Evolutionary conservation across 2,329 filamentous ascomycete species (phyloP), one percentile per base, ranked within the genome.

Genomic region (Venturia oleaginea): DNA sequence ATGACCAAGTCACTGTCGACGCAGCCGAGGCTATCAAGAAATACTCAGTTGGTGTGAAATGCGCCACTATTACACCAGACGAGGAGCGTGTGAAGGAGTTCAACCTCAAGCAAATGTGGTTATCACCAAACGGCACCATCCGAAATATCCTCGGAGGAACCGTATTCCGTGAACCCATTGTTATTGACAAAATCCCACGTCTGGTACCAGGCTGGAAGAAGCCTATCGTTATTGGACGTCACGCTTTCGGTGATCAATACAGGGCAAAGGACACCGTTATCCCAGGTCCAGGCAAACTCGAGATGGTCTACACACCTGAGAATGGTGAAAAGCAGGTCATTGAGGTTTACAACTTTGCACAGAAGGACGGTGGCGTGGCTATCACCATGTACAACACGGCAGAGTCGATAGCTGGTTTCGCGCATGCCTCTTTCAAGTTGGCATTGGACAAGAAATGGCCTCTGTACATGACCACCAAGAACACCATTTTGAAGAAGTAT

Each of bases 391-490:
- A 97, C 84, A 99, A 99, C 85, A 97, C 94, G 32, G 88, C 94
- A 73, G 94, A 97, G 76, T 94, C 90, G 74, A 99, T 99, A 77
- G 81, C 83, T 64, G 94, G 94, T 67, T 99, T 99, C 73, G 94
- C 94, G 65, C 94, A 97, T 76, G 90, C 94, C 68, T 92, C 88
- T 70, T 97, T 99, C 86, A 96, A 97, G 86, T 86, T 97, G 70
- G 93, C 94, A 40, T 80, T 97, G 57, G 83, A 86, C 77, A 94
- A 96, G 85, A 82, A 82, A 68, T 82, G 96, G 69, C 94, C 94
- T n/a, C 83, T 99, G 73, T 99, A 97, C 83, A 95, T 97, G 93
- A 96, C 91, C 84, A 99, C 94, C 79, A 99, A 99, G 89, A 97
- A 97, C 84, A 99, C 94, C 71, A 99, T 99, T 72, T 82, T 99